Base-by-base conservation (phyloP, 2,329 filamentous ascomycete species). In the Aspergillus caelatus region DNA sequence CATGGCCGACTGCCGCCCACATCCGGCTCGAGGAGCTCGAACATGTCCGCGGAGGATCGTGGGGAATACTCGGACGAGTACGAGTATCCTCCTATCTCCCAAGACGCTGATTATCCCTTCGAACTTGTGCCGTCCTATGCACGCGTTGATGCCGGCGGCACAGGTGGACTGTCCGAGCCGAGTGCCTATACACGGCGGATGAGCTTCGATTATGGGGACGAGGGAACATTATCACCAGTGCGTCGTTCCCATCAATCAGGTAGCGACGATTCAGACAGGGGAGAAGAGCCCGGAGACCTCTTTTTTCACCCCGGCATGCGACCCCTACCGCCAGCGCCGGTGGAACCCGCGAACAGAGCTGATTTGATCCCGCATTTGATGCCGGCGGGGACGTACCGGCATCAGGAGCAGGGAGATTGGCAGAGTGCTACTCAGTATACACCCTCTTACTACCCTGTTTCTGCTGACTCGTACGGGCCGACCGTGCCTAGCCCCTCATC, bases 181-280 rank as follows among this genome's bases (percentile, higher is more conserved):
- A 88, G 84, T 57, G 84, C 83, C 8, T 86, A 80, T 65, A 77
- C 76, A 50, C 81, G 93, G 68, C 87, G 93, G 64, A 83, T 93
- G 71, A 97, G 93, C 78, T 97, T 95, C 71, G 94, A 98, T 70
- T 93, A 97, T 74, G 94, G 92, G 2, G 95, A 97, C 69, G 95
- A 98, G 76, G 83, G 53, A 68, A 94, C 98, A 83, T 85, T 85
- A 80, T 62, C 83, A 79, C 67, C 90, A 81, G 70, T 86, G 79
- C 71, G 79, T 69, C 67, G 72, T 56, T 73, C 77, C 61, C 71
- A 82, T 62, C 78, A 76, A 55, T 84, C 82, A 43, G 79, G 77
- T 19, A 89, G 87, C 68, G 89, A 92, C 43, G 91, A 89, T 32
- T 88, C 89, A 1, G 79, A 81, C 41, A 87, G 87, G 67, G 89